A percentile compares a stretch with the other conserved stretches of the same genome.
Evolutionary conservation across 495 filamentous ascomycete species (phyloP).

Genomic region (Daldinia concentrica): DNA sequence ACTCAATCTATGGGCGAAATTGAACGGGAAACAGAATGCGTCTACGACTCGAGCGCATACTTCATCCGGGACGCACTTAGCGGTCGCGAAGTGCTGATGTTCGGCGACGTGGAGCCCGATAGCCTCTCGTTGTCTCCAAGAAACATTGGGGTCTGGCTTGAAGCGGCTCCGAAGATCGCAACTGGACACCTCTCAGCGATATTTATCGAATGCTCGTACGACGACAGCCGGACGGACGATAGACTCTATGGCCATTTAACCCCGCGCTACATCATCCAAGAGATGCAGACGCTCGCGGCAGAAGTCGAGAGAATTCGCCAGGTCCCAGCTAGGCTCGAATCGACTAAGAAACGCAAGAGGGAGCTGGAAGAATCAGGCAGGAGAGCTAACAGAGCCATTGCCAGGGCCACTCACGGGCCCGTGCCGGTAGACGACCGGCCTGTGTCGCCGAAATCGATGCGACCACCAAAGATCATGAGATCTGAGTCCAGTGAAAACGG

Average conservation of each 20-base stretch:
- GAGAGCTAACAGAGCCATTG: conserved; percentile 6
- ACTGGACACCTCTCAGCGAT: conserved; percentile 75
- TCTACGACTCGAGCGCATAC: conserved; percentile 86
- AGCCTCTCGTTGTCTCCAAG: conserved; percentile 81
- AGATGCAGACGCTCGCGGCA: conserved; percentile 75
- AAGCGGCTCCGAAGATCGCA: conserved; percentile 84
- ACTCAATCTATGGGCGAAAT: conserved; percentile 36
- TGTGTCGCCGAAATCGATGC: conserved; percentile 52
- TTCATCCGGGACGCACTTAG: conserved; percentile 81
- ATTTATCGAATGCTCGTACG: conserved; percentile 95
- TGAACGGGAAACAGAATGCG: conserved; percentile 60
- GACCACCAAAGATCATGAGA: conserved; percentile 31
- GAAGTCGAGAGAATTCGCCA: conserved; percentile 63
- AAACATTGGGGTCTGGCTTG: conserved; percentile 80
- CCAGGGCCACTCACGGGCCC: not conserved
- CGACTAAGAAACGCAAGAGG: conserved; percentile 56
- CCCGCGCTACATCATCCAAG: conserved; percentile 79
- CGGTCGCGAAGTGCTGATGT: conserved; percentile 83
- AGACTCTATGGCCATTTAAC: conserved; percentile 88
- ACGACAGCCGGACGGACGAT: conserved; percentile 75
- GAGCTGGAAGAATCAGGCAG: conserved; percentile 35
- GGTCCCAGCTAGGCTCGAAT: conserved; percentile 33
- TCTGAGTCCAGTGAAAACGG: conserved; percentile 25
- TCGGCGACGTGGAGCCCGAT: conserved; percentile 96
- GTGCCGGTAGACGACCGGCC: conserved; percentile 44